Evolutionary conservation across 345 rosid genomes (phyloP), one percentile per base, ranked within the genome.

Genomic region (Populus davidiana): DNA sequence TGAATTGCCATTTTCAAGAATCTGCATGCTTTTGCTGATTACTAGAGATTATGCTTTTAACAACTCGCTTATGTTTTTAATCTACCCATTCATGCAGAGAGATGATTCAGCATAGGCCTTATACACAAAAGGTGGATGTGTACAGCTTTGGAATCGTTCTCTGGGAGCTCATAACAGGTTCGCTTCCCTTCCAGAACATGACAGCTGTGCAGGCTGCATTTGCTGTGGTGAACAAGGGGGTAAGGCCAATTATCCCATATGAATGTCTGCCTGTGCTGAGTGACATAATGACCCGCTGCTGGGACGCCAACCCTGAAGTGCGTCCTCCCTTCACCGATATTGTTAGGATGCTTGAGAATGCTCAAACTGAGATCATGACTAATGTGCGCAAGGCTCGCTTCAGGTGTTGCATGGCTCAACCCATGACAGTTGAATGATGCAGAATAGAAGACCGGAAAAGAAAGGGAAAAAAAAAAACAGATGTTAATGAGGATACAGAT

Each of bases 201-300:
- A 54, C 83, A 25, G 83, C 83, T 8, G 83, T 80, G 59, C 83
- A 80, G 73, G 83, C 83, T 44, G 83, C 83, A 25, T 80, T 80
- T 80, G 83, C 83, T 39, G 83, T 80, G 59, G 83, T 80, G 62
- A 80, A 80, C 69, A 80, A 80, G 62, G 83, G 83, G 13, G 83
- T 80, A 27, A 50, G 83, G 44, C 83, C 83, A 8, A 71, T 66
- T 31, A 71, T 80, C 69, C 83, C 83, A n/a, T 4, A 41, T 70
- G 83, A 80, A 35, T 80, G 79, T 29, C 76, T 80, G n/a, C 83
- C 83, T 27, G 83, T 75, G 29, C 54, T 80, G 23, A 59, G 79
- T 49, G 76, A 80, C 36, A 80, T 80, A 52, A 80, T 80, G 83
- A 70, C 83, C 33, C 76, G 76, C 67, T 80, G 83, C 76, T 80